phyloP scores from a whole-genome alignment of 2,329 filamentous ascomycete species.

The Passalora sequoiae region DNA sequence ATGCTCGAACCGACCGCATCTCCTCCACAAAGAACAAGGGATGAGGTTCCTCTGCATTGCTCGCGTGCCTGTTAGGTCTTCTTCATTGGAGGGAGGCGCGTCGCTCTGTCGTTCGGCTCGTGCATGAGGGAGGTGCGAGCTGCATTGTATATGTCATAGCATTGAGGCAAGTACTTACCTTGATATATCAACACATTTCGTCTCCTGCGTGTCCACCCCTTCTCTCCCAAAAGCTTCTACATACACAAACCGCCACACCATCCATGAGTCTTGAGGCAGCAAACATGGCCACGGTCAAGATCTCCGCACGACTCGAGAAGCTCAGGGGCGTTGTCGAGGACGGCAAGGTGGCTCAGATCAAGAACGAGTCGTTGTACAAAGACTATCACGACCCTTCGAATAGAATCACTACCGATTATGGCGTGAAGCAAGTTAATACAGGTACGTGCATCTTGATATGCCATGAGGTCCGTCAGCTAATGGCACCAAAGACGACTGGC shows the following conservation, averaged over 20 bases:
- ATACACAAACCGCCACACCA: too few relatives aligned
- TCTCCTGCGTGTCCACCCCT: background rate
- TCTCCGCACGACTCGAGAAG: constrained; percentile 26
- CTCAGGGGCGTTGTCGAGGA: constrained; percentile 31
- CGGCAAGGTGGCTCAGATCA: constrained; percentile 59
- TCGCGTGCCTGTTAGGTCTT: background rate
- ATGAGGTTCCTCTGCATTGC: background rate
- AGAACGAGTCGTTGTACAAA: constrained; percentile 47
- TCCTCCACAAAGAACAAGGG: constrained; percentile 8
- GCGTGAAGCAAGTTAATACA: constrained; percentile 65
- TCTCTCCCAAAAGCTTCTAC: too few relatives aligned
- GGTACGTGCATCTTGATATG: constrained; percentile 7
- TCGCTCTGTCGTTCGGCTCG: constrained; percentile 1
- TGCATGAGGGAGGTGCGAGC: background rate
- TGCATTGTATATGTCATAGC: constrained; percentile 1
- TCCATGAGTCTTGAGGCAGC: constrained; percentile 3
- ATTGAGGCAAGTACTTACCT: too few relatives aligned
- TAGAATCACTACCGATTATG: constrained; percentile 70
- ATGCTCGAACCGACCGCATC: constrained; percentile 1
- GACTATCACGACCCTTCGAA: constrained; percentile 52
- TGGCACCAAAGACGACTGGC: constrained; percentile 61
- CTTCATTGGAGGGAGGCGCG: background rate
- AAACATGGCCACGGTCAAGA: constrained; percentile 20
- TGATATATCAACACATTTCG: background rate
- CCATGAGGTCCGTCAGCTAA: background rate